A percentile compares a stretch with the other conserved stretches of the same genome.
Evolutionary conservation across 225 moss, liverwort and hornwort species (phyloP).

Genomic region (Pseudisothecium myosuroides): DNA sequence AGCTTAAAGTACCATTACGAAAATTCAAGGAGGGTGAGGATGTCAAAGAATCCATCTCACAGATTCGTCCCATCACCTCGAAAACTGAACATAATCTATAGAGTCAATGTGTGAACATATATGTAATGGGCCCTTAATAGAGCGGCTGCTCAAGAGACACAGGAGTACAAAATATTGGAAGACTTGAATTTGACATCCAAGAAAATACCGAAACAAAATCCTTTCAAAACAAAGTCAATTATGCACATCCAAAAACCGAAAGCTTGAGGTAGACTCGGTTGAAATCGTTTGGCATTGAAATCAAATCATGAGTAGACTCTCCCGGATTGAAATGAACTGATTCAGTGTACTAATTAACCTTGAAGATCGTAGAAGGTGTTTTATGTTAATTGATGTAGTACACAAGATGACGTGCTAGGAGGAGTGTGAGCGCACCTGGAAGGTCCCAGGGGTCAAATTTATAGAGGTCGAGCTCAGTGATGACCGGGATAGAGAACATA

Average conservation of each 20-base stretch:
- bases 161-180: neutral
- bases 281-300: neutral
- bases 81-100: neutral
- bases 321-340: neutral
- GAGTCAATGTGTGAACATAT: neutral
- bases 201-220: neutral
- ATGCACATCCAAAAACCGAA: neutral
- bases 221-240: neutral
- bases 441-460: conserved; percentile 97
- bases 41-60: neutral
- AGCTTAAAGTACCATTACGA: neutral
- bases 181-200: neutral
- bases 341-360: neutral
- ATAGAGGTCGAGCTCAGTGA: conserved; percentile 95
- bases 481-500: conserved; percentile 61
- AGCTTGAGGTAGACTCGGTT: neutral
- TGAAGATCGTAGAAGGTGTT: neutral
- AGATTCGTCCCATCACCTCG: neutral
- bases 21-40: neutral
- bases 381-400: neutral
- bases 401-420: neutral
- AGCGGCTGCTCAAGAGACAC: neutral
- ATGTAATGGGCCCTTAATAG: neutral
- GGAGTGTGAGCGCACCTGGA: conserved; percentile 44
- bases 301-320: neutral